phyloP scores from a whole-genome alignment of 2,329 filamentous ascomycete genomes.

The Trichoderma sp. region DNA sequence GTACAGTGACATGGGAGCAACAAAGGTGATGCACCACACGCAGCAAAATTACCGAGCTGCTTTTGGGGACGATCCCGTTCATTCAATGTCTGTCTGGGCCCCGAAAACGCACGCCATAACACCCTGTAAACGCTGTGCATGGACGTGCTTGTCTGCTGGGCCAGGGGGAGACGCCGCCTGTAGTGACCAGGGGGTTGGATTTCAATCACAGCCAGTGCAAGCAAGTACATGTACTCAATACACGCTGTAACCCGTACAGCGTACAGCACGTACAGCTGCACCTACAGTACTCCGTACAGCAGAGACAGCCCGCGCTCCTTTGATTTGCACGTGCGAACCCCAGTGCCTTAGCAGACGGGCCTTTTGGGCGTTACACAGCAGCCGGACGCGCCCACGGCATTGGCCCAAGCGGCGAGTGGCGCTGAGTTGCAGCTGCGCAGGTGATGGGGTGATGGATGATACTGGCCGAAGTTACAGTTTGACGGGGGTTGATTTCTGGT shows the following conservation, averaged over 20 bases:
- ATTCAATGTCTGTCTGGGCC: not conserved
- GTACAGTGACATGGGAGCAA: not conserved
- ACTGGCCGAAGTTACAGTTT: not conserved
- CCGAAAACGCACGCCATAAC: slow-evolving; percentile 9
- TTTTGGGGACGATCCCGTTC: slow-evolving; percentile 8
- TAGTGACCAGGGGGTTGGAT: not conserved
- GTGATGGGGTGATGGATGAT: not conserved
- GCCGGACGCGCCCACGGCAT: slow-evolving; percentile 1
- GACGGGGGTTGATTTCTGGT: not conserved
- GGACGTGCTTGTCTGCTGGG: not conserved
- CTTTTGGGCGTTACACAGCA: slow-evolving; percentile 8
- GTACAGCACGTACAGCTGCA: not conserved
- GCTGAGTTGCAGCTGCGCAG: slow-evolving; percentile 1
- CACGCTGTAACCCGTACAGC: not conserved
- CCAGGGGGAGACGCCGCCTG: not conserved
- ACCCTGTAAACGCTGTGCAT: not conserved
- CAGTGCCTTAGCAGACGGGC: not conserved
- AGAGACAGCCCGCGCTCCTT: not conserved
- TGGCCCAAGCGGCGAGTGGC: slow-evolving; percentile 4
- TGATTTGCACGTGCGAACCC: not conserved
- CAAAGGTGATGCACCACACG: not conserved
- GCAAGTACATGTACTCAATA: not conserved
- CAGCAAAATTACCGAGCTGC: slow-evolving; percentile 7
- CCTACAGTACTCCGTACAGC: not conserved
- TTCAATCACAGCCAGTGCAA: not conserved